phyloP scores from a whole-genome alignment of 1,284 basidiomycete genomes.

The Trametes versicolor region DNA sequence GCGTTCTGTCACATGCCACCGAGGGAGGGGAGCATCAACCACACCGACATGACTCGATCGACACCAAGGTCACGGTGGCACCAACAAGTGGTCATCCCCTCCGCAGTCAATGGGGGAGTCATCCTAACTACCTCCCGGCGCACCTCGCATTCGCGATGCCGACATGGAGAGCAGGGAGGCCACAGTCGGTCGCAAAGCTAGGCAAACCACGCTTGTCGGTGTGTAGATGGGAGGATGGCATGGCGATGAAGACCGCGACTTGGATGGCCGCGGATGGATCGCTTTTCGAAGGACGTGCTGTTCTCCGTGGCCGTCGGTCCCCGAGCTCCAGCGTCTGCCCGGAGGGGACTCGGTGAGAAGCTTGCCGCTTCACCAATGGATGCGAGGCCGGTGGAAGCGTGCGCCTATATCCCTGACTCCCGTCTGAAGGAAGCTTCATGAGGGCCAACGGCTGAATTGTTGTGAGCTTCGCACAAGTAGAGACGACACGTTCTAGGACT shows the following conservation, averaged over 20 bases:
- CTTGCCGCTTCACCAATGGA: background rate
- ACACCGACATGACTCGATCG: background rate
- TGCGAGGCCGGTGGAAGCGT: background rate
- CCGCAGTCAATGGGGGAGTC: background rate
- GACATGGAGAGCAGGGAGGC: background rate
- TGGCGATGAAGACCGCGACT: constrained; percentile 13
- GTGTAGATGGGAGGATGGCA: constrained; percentile 2
- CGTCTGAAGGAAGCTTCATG: background rate
- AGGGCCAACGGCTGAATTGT: background rate
- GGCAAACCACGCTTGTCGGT: background rate
- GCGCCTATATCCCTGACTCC: background rate
- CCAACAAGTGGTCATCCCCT: background rate
- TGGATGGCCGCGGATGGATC: background rate
- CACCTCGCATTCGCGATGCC: background rate
- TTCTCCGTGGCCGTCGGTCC: background rate
- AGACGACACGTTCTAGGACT: background rate
- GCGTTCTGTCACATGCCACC: background rate
- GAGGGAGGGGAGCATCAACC: background rate
- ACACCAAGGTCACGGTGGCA: background rate
- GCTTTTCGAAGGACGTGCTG: background rate
- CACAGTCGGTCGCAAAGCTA: background rate
- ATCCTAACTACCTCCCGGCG: background rate
- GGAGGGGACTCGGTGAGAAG: too few relatives aligned
- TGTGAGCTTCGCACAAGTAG: background rate
- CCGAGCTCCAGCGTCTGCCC: background rate